Conservation (phyloP, 305 asterid genomes). For the Rubia balearica region DNA sequence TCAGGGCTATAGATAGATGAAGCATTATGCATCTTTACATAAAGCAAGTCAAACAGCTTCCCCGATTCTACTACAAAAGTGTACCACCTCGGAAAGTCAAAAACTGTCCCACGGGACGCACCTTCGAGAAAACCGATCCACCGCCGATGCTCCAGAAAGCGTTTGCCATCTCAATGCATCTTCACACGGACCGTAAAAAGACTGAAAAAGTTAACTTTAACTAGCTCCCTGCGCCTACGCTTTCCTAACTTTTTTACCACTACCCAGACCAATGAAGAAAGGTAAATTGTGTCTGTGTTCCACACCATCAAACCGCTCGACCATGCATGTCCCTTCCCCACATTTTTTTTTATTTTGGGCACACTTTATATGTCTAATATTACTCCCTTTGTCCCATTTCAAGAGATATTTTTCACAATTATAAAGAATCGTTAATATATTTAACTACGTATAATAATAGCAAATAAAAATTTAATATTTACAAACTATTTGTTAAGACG, state of each 20-base stretch:
- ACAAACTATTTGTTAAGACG: no score
- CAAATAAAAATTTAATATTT: no score
- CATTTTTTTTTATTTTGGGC: not conserved
- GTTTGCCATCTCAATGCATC: not conserved
- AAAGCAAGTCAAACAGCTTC: not conserved
- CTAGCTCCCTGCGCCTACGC: not conserved
- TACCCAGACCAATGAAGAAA: not conserved
- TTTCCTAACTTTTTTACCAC: not conserved
- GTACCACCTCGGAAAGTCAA: constrained; percentile 15
- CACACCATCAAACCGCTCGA: not conserved
- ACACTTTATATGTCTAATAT: no score
- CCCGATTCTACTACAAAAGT: not conserved
- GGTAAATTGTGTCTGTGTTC: constrained; percentile 4
- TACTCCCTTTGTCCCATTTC: no score
- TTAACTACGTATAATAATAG: no score
- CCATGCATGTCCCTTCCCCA: not conserved
- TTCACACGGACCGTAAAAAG: constrained; percentile 9
- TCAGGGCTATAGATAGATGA: not conserved
- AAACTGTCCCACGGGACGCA: constrained; percentile 4
- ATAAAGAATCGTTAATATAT: no score
- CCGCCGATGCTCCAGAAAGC: not conserved
- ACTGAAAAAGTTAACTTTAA: not conserved
- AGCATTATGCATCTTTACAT: not conserved
- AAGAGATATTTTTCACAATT: no score
- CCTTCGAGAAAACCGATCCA: not conserved